Evolutionary conservation across 352 stramenopile genomes (phyloP), one percentile per base, ranked within the genome.

Genomic region (Pythium myriotylum): DNA sequence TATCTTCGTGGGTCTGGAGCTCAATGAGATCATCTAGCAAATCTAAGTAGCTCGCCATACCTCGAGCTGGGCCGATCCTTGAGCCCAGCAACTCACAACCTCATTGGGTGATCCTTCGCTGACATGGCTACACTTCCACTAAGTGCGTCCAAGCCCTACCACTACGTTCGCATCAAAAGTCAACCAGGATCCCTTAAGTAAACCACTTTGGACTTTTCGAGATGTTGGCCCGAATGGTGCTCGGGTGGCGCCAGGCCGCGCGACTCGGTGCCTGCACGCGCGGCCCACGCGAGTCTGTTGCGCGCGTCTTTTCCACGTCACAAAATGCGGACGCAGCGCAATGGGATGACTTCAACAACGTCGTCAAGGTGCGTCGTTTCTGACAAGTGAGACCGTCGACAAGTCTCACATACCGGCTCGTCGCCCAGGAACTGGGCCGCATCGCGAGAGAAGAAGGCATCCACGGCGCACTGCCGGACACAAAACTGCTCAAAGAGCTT

Each of bases 401-500:
- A 14, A 20, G 17, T 20, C 16, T 53, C 5, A 33, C 7, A 58
- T 32, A 42, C 8, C 33, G 24, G 10, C 16, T 16, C 8, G 26
- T 37, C 3, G 29, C 33, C 3, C 46, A 92, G 83, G 77, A 89
- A 55, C 72, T 92, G 56, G 79, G 78, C 24, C 76, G 82, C 41
- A 79, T 92, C 56, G 74, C 77, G 9, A 52, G 70, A 8, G 68
- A 87, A 59, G 72, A 89, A 17, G 67, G 66, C 24, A 67, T 81
- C 37, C 62, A 59, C 2, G 67, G 71, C 35, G 39, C 42, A 6
- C 73, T 91, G 49, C 82, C 83, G 2, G 80, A 90, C 55, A 92
- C 83, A 0, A 89, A 89, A 56, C 19, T 84, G 35, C 73, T 94
- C 0, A 94, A 94, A 49, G 66, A 77, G 1, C 68, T 89, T 16